phyloP scores from a whole-genome alignment of 805 yeast species.

The Debaryomyces tyrocola region DNA sequence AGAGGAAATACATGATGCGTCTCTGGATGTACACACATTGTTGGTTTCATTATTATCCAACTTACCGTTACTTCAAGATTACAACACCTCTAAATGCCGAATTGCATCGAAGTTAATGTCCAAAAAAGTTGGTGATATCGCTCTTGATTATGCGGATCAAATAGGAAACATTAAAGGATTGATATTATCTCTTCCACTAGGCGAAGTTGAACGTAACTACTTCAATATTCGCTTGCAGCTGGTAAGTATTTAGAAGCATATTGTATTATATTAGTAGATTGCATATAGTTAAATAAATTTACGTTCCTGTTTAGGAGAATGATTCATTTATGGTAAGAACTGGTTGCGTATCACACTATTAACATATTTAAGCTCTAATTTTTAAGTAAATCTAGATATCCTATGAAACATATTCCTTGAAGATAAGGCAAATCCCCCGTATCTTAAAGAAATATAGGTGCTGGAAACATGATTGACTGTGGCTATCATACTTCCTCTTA shows the following conservation, averaged over 20 bases:
- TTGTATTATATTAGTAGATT: not conserved
- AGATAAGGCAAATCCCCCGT: too few species aligned
- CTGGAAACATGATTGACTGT: too few species aligned
- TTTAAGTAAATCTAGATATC: too few species aligned
- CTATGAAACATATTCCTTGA: too few species aligned
- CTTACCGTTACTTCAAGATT: slow-evolving; percentile 39
- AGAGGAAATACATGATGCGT: slow-evolving; percentile 10
- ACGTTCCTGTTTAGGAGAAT: too few species aligned
- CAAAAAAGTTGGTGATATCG: slow-evolving; percentile 44
- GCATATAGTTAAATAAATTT: not conserved
- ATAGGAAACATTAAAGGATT: slow-evolving; percentile 27
- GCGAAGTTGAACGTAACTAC: slow-evolving; percentile 46
- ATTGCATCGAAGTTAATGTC: slow-evolving; percentile 58
- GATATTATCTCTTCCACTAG: slow-evolving; percentile 40
- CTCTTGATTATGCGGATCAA: slow-evolving; percentile 21
- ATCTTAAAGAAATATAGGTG: too few species aligned
- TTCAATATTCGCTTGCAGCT: slow-evolving; percentile 18
- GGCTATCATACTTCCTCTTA: too few species aligned
- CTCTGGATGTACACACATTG: slow-evolving; percentile 10
- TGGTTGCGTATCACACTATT: too few species aligned
- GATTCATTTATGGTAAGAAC: too few species aligned
- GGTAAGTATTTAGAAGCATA: not conserved
- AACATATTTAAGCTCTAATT: too few species aligned
- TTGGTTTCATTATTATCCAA: slow-evolving; percentile 45
- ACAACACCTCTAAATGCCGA: slow-evolving; percentile 29